Conservation (phyloP, 83 land plant species). For the Picea abies region DNA sequence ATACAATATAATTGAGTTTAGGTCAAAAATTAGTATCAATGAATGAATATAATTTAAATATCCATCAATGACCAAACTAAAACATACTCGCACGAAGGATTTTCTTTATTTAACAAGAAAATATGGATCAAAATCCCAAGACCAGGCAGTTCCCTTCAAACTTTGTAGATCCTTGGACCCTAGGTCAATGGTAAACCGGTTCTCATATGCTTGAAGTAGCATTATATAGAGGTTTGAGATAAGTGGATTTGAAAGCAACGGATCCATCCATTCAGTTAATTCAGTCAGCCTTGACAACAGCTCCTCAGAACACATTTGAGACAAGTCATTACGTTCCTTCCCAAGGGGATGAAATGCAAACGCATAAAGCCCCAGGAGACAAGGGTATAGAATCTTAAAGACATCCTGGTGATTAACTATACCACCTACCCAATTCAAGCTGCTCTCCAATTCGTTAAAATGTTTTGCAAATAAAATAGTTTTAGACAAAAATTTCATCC, state of each 20-base stretch:
- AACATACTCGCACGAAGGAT: too few relatives aligned
- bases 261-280: conserved; percentile 38
- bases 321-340: not conserved
- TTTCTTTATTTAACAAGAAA: conserved; percentile 52
- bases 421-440: conserved; percentile 84
- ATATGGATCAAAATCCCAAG: conserved; percentile 77
- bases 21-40: not conserved
- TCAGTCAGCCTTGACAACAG: conserved; percentile 37
- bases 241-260: conserved; percentile 76
- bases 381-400: conserved; percentile 75
- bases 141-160: conserved; percentile 9
- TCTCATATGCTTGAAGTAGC: conserved; percentile 54
- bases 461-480: conserved; percentile 45
- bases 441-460: conserved; percentile 21
- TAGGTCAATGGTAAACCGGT: conserved; percentile 12
- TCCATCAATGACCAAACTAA: not conserved
- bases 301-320: conserved; percentile 7
- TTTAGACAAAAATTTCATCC: conserved; percentile 57
- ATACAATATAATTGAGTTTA: not conserved
- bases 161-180: conserved; percentile 7
- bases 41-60: not conserved
- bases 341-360: conserved; percentile 37
- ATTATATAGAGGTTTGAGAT: conserved; percentile 59
- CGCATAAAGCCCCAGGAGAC: conserved; percentile 66
- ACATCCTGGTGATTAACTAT: conserved; percentile 92